These are phyloP conservation scores for Carex parvula DNA, from an alignment of 176 grass and related monocot species.

Conservation along the genomic window DNA sequence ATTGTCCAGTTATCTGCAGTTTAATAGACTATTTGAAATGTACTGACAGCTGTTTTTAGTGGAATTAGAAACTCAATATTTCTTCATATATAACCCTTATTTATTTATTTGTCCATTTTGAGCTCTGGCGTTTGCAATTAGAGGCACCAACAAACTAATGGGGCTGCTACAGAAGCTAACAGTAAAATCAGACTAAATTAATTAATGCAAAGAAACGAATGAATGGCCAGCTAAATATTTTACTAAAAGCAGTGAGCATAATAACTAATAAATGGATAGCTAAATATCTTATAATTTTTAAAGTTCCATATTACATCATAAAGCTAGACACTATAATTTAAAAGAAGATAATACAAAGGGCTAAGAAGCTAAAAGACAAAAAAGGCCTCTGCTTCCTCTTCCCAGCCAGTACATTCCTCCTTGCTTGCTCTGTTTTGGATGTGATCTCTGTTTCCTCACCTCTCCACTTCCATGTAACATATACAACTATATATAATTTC, in stretches of 20 bases:
- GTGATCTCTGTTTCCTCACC: constrained; percentile 11
- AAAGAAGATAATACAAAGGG: constrained; percentile 18
- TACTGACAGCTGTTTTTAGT: neutral
- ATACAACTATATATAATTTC: neutral
- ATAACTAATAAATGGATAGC: neutral
- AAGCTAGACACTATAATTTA: constrained; percentile 9
- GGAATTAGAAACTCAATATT: neutral
- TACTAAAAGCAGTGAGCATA: neutral
- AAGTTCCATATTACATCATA: neutral
- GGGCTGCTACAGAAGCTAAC: neutral
- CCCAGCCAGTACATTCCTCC: constrained; percentile 26
- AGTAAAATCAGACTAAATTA: neutral
- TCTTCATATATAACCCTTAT: neutral
- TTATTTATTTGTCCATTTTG: neutral
- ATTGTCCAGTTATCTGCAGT: neutral
- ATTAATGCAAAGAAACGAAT: neutral
- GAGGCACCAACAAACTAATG: neutral
- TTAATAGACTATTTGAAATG: neutral
- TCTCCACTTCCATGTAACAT: constrained; percentile 13
- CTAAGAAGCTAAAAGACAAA: constrained; percentile 21
- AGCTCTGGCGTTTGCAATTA: neutral
- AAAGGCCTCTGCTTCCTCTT: constrained; percentile 24
- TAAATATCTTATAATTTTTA: neutral
- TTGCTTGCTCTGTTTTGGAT: constrained; percentile 12
- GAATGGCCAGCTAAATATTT: neutral